Conservation (phyloP, 164 flowering plant species). For the Litsea cubeba region DNA sequence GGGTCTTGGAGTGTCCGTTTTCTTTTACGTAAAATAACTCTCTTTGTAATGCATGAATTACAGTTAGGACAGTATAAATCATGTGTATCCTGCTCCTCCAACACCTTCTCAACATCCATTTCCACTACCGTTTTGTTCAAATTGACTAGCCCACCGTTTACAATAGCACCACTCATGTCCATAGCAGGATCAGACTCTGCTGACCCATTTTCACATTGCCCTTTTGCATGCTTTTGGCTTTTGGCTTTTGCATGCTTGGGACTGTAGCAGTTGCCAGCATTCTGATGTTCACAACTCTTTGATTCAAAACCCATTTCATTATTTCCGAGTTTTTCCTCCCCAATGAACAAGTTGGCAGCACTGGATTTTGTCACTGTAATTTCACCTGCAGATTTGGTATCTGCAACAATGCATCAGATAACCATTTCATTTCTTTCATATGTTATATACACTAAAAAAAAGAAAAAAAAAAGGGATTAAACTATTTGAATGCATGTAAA, state of each 20-base stretch:
- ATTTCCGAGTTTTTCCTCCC: constrained; percentile 11
- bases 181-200: constrained; percentile 8
- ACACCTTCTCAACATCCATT: constrained; percentile 50
- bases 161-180: not conserved
- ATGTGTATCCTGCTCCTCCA: constrained; percentile 71
- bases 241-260: constrained; percentile 13
- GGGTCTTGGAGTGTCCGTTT: constrained; percentile 26
- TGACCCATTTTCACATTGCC: constrained; percentile 6
- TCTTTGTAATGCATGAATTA: constrained; percentile 65
- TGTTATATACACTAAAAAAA: no score
- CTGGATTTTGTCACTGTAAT: constrained; percentile 10
- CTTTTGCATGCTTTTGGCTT: constrained; percentile 12
- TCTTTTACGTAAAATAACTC: constrained; percentile 64
- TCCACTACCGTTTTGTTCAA: constrained; percentile 31
- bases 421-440: not conserved
- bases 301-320: constrained; percentile 8
- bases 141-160: constrained; percentile 14
- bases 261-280: constrained; percentile 8
- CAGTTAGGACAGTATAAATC: constrained; percentile 82
- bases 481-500: not conserved
- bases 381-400: constrained; percentile 17
- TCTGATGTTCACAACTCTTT: constrained; percentile 9
- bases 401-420: constrained; percentile 21
- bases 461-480: no score
- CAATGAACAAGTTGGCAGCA: constrained; percentile 5